phyloP scores from a whole-genome alignment of 805 yeast genomes.

The Saccharomycopsis babjevae region DNA sequence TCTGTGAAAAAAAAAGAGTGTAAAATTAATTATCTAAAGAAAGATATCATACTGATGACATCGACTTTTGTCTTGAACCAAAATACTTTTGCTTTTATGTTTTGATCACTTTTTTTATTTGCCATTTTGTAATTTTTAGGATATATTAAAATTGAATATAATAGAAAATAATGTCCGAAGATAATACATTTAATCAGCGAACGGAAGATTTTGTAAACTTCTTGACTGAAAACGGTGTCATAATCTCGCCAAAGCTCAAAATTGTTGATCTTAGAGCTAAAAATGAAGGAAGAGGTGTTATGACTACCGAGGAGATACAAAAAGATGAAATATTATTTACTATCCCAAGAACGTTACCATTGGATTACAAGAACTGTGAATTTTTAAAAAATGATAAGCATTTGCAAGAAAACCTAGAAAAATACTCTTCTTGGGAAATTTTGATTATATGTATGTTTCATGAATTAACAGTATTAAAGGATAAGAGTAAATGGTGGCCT shows the following conservation, averaged over 20 bases:
- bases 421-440: conserved; percentile 65
- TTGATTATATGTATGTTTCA: conserved; percentile 58
- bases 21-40: neutral
- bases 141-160: too few relatives aligned
- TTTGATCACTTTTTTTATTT: neutral
- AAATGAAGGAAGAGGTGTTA: conserved; percentile 70
- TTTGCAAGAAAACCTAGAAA: conserved; percentile 25
- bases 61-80: neutral
- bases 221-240: conserved; percentile 34
- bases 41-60: neutral
- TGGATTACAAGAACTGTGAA: conserved; percentile 52
- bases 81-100: too few relatives aligned
- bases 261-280: conserved; percentile 49
- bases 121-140: neutral
- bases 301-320: conserved; percentile 51
- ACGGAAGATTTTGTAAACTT: conserved; percentile 37
- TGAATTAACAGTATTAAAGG: conserved; percentile 40
- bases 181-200: conserved; percentile 21
- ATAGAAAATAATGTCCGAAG: neutral
- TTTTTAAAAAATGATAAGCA: conserved; percentile 27
- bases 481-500: conserved; percentile 49
- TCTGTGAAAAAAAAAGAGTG: too few relatives aligned
- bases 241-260: conserved; percentile 44
- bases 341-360: conserved; percentile 48
- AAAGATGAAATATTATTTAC: conserved; percentile 57